These are phyloP conservation scores for Narthecium ossifragum DNA, from an alignment of 106 monocot genomes.

Conservation along the genomic window DNA sequence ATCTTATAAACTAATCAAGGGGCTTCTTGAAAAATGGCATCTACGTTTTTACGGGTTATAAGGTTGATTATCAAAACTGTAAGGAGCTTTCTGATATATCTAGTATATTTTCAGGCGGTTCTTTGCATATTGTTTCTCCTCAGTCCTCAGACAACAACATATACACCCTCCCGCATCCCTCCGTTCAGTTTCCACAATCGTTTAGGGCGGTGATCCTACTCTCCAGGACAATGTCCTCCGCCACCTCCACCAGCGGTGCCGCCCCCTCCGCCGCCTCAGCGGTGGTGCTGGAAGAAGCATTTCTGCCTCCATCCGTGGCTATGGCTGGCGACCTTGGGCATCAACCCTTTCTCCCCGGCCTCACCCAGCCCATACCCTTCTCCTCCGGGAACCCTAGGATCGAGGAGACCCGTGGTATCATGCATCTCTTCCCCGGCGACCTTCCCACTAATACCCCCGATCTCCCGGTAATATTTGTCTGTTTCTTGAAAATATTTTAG, in stretches of 20 bases:
- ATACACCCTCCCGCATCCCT: too few species aligned
- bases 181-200: too few species aligned
- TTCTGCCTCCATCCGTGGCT: not conserved
- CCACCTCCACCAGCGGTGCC: conserved; percentile 8
- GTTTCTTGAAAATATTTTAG: not conserved
- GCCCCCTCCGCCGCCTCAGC: not conserved
- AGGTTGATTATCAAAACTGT: too few species aligned
- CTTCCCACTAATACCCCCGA: conserved; percentile 16
- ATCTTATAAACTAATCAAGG: too few species aligned
- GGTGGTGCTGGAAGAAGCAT: conserved; percentile 1
- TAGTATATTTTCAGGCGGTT: too few species aligned
- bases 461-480: conserved; percentile 39
- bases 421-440: conserved; percentile 56
- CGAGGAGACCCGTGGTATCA: conserved; percentile 85
- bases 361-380: conserved; percentile 48
- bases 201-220: too few species aligned
- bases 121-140: too few species aligned
- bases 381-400: conserved; percentile 96
- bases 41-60: too few species aligned
- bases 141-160: too few species aligned
- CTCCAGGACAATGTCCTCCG: not conserved
- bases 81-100: too few species aligned
- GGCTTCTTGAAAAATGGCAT: too few species aligned
- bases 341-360: conserved; percentile 10
- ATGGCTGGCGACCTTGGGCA: not conserved